These are phyloP conservation scores for Pseudogymnoascus sp. DNA, from an alignment of 2,329 filamentous ascomycete genomes.

Conservation along the genomic window DNA sequence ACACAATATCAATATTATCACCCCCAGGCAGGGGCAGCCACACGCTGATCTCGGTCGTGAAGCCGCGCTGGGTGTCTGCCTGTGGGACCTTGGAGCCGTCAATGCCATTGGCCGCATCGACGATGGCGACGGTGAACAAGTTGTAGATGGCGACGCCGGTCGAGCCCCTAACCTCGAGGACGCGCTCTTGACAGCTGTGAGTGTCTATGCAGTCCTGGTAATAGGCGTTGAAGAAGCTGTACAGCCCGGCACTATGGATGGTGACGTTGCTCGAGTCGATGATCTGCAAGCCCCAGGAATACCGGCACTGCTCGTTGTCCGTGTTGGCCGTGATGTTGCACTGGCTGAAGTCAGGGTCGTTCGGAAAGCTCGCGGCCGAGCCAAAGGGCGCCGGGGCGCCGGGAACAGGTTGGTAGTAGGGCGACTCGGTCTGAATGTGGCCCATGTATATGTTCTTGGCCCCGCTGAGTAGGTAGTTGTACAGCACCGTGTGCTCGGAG, in stretches of 20 bases:
- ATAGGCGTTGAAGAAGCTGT: conserved; percentile 53
- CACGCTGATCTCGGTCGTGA: too few species aligned
- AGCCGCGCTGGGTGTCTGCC: conserved; percentile 17
- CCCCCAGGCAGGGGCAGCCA: conserved; percentile 18
- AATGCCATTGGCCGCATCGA: conserved; percentile 16
- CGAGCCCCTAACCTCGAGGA: conserved; percentile 17
- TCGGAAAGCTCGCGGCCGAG: conserved; percentile 26
- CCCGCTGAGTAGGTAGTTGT: conserved; percentile 57
- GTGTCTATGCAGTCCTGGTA: conserved; percentile 39
- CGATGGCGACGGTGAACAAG: conserved; percentile 17
- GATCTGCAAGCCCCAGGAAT: conserved; percentile 61
- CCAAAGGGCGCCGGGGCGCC: conserved; percentile 35
- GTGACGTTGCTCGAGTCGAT: conserved; percentile 40
- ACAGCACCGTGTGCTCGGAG: conserved; percentile 56
- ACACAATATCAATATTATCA: conserved; percentile 20
- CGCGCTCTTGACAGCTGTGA: conserved; percentile 40
- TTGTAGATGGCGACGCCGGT: conserved; percentile 18
- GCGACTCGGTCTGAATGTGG: conserved; percentile 36
- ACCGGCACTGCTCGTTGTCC: conserved; percentile 33
- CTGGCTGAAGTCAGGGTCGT: conserved; percentile 43
- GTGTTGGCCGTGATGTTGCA: conserved; percentile 31
- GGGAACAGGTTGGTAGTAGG: conserved; percentile 41
- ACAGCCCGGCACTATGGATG: conserved; percentile 45
- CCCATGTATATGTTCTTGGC: conserved; percentile 42
- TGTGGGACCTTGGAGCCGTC: conserved; percentile 16